Percentiles rank a stretch among this genome's conserved stretches.
These are phyloP conservation scores for Pythium brachiatum DNA, from an alignment of 352 stramenopile genomes.

Conservation along the genomic window DNA sequence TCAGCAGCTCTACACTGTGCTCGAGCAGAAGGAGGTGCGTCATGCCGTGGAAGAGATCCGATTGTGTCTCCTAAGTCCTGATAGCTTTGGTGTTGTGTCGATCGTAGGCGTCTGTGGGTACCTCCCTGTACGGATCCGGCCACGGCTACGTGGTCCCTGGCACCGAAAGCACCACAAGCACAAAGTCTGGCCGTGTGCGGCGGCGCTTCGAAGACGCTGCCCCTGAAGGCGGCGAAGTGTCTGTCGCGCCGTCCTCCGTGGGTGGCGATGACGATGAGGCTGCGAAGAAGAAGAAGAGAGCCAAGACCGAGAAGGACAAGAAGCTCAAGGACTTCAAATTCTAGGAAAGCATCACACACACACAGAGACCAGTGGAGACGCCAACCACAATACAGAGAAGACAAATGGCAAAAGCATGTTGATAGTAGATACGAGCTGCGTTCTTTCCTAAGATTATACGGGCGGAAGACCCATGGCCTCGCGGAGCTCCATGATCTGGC, in stretches of 20 bases:
- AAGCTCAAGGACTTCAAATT: conserved; percentile 88
- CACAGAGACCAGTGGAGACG: too few relatives aligned
- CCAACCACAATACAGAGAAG: conserved; percentile 10
- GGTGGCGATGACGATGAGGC: conserved; percentile 50
- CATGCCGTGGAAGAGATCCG: too few relatives aligned
- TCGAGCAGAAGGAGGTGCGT: conserved; percentile 71
- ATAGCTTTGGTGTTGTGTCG: too few relatives aligned
- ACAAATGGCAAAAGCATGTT: conserved; percentile 5
- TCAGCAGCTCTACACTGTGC: conserved; percentile 75
- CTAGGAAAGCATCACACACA: conserved; percentile 27
- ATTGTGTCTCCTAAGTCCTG: too few relatives aligned
- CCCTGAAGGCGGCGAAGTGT: conserved; percentile 22
- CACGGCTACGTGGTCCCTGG: conserved; percentile 72
- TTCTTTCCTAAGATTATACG: conserved; percentile 27
- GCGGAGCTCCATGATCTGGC: conserved; percentile 82
- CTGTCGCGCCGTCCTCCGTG: conserved; percentile 26
- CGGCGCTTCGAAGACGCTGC: conserved; percentile 69
- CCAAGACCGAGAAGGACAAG: conserved; percentile 76
- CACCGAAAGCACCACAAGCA: conserved; percentile 27
- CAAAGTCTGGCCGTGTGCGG: conserved; percentile 54
- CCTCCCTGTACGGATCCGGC: conserved; percentile 69
- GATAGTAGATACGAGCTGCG: not conserved
- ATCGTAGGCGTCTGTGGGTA: conserved; percentile 60
- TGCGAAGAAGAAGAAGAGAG: conserved; percentile 69
- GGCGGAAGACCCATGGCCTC: conserved; percentile 75